These are phyloP conservation scores for Mycena pura DNA, from an alignment of 768 basidiomycete genomes.

Conservation along the genomic window DNA sequence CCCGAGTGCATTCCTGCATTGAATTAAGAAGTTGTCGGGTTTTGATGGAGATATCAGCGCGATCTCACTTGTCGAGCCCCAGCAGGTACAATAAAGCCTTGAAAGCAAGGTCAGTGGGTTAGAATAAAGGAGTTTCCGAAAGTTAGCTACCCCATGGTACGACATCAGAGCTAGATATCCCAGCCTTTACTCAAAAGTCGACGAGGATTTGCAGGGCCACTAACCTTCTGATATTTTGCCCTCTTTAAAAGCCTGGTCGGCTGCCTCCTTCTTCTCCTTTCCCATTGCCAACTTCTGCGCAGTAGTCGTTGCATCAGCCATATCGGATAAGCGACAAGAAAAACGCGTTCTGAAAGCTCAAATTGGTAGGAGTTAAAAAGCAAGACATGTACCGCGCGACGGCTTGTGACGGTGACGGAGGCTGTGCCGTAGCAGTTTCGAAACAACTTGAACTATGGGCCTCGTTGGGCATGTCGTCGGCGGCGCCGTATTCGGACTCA, in stretches of 20 bases:
- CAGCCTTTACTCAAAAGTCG: constrained; percentile 9
- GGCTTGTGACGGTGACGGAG: not conserved
- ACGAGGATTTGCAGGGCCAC: constrained; percentile 27
- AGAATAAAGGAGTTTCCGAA: not conserved
- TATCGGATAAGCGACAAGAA: constrained; percentile 19
- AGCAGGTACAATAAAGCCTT: constrained; percentile 76
- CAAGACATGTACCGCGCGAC: not conserved
- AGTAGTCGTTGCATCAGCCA: constrained; percentile 41
- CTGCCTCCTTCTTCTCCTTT: constrained; percentile 70
- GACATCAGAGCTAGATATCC: constrained; percentile 60
- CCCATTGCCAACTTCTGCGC: constrained; percentile 63
- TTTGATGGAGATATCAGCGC: not conserved
- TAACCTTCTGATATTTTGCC: constrained; percentile 68
- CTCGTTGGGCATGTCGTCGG: constrained; percentile 75
- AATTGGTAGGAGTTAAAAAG: not conserved
- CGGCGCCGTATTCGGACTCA: constrained; percentile 84
- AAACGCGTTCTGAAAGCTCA: constrained; percentile 14
- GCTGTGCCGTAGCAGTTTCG: constrained; percentile 10
- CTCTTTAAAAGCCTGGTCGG: constrained; percentile 71
- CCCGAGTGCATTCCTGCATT: constrained; percentile 59
- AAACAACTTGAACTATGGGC: constrained; percentile 18
- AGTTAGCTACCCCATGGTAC: constrained; percentile 69
- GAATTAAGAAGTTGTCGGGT: not conserved
- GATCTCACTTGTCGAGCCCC: constrained; percentile 77
- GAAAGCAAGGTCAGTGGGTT: not conserved